phyloP scores from a whole-genome alignment of 495 filamentous ascomycete genomes.

The Delitschia confertaspora region DNA sequence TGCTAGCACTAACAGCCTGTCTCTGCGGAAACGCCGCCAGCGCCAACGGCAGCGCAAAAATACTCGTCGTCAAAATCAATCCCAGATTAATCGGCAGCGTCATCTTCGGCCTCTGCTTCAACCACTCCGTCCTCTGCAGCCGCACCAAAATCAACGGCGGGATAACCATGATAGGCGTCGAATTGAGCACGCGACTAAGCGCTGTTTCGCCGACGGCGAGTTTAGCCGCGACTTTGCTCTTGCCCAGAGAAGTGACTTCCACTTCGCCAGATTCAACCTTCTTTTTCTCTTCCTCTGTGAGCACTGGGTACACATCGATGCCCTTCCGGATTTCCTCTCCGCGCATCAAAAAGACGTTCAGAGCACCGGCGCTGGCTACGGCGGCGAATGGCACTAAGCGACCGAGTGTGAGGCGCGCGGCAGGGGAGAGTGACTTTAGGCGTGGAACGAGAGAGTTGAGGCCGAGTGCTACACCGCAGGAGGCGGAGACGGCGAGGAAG shows the following conservation, averaged over 20 bases:
- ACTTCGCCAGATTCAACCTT: conserved; percentile 48
- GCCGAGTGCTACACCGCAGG: conserved; percentile 87
- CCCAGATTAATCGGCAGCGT: conserved; percentile 73
- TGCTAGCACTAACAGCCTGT: conserved; percentile 63
- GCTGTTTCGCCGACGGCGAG: conserved; percentile 90
- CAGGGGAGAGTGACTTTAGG: conserved; percentile 65
- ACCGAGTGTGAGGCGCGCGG: conserved; percentile 60
- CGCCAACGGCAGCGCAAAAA: conserved; percentile 77
- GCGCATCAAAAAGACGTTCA: conserved; percentile 97
- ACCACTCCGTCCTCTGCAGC: conserved; percentile 67
- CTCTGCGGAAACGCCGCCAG: conserved; percentile 87
- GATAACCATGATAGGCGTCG: conserved; percentile 93
- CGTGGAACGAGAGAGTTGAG: conserved; percentile 81
- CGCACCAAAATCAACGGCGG: conserved; percentile 77
- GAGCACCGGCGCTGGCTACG: conserved; percentile 75
- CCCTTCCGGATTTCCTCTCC: conserved; percentile 87
- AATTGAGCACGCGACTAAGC: conserved; percentile 77
- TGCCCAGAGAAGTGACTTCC: conserved; percentile 62
- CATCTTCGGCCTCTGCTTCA: conserved; percentile 60
- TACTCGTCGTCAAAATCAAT: conserved; percentile 68
- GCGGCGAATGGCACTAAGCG: conserved; percentile 92
- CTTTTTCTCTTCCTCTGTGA: conserved; percentile 47
- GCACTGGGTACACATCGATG: conserved; percentile 86
- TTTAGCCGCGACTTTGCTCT: conserved; percentile 76
- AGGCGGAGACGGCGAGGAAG: conserved; percentile 81